Evolutionary conservation across 1,139 yeast genomes (phyloP), one percentile per base, ranked within the genome.

Genomic region (Chernovozyma aurita): DNA sequence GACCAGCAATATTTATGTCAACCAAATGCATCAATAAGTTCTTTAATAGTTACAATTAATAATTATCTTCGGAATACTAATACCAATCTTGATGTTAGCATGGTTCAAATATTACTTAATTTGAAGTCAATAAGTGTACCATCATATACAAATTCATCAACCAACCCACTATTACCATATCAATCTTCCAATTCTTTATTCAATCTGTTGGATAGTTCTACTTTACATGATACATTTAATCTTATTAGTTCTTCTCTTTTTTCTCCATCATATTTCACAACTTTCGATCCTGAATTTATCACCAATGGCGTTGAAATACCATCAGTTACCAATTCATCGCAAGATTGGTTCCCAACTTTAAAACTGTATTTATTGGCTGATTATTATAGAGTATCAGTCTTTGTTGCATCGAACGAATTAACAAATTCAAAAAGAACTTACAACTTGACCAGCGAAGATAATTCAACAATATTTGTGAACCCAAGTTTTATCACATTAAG

Each of bases 51-150:
- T 1, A 45, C 52, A 0, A 38, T 85, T 2, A 38, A 54, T n/a
- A 33, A 34, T 0, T 82, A 63, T 46, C 47, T 82, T 9, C 34
- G 38, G 0, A 49, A 42, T 2, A 78, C 88, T 2, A 78, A 84
- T 43, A 75, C 79, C 17, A 72, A 73, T 40, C 48, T 80, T 43
- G 64, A 73, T 15, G 84, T 78, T 2, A 73, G 77, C 49, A 49
- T 78, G 24, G 31, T 85, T n/a, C 65, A 69, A 33, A 25, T 86
- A 16, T 52, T 80, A n/a, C 50, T 82, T 37, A 70, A 71, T 40
- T 57, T 77, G 38, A 62, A 61, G 41, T 42, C 57, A 3, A 55
- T 63, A 13, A 34, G 35, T 7, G 27, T 20, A 7, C 37, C 33
- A 11, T 16, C 12, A n/a, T 26, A 15, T 2, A n/a, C 22, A 8